Evolutionary conservation across 768 basidiomycete genomes (phyloP).

Genomic region (Xerocomus potaroensis): DNA sequence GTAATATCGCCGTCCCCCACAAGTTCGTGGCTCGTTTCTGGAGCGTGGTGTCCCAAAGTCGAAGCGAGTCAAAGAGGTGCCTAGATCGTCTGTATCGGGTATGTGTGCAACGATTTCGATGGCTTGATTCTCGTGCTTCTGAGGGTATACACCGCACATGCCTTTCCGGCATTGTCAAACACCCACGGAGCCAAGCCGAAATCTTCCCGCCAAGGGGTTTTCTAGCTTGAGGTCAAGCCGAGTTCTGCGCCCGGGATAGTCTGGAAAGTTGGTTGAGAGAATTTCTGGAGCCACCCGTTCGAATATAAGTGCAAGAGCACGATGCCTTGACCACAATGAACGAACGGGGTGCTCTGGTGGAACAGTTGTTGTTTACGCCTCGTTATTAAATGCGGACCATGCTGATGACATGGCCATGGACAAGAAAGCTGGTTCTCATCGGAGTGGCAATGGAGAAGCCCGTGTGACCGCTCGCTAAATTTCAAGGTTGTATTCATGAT

Average conservation of each 20-base stretch:
- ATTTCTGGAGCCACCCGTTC: slow-evolving; percentile 78
- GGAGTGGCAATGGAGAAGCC: too few relatives aligned
- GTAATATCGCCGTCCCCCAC: slow-evolving; percentile 76
- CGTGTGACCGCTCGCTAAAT: too few relatives aligned
- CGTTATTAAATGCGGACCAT: slow-evolving; percentile 74
- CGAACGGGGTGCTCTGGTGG: slow-evolving; percentile 71
- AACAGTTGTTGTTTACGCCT: slow-evolving; percentile 87
- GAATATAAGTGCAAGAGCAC: slow-evolving; percentile 76
- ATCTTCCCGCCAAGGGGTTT: slow-evolving; percentile 46
- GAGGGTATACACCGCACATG: slow-evolving; percentile 67
- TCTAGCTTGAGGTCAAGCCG: slow-evolving; percentile 44
- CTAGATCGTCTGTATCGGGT: slow-evolving; percentile 59
- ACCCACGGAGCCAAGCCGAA: slow-evolving; percentile 64
- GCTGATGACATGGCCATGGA: slow-evolving; percentile 74
- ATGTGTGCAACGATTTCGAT: slow-evolving; percentile 69
- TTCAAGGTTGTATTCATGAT: too few relatives aligned
- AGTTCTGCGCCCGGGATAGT: slow-evolving; percentile 30
- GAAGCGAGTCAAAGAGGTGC: slow-evolving; percentile 59
- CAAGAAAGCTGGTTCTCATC: not conserved
- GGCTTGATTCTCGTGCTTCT: slow-evolving; percentile 76
- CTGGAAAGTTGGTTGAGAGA: slow-evolving; percentile 58
- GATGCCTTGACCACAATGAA: slow-evolving; percentile 63
- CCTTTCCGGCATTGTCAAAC: slow-evolving; percentile 65
- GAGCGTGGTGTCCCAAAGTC: too few relatives aligned
- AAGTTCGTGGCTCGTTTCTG: slow-evolving; percentile 63